Percentiles rank a stretch among this genome's conserved stretches.
Conservation (phyloP, 345 rosid genomes). For the Ceriops zippeliana region DNA sequence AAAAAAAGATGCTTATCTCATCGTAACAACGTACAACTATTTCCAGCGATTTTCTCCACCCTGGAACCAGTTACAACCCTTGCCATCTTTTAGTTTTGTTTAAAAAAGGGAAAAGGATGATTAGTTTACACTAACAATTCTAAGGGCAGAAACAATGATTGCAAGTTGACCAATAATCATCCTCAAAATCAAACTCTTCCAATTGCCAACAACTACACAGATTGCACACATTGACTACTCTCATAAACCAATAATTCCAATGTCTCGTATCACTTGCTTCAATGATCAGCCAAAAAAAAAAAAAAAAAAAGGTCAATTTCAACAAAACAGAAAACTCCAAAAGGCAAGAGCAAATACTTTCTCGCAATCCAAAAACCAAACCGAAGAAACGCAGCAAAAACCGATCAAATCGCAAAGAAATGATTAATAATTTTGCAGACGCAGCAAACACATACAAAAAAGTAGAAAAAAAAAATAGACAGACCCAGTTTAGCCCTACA, state of each 20-base stretch:
- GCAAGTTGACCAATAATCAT: constrained; percentile 28
- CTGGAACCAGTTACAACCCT: neutral
- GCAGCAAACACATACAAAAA: neutral
- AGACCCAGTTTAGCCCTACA: neutral
- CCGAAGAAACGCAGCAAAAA: neutral
- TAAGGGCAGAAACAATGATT: constrained; percentile 24
- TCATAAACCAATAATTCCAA: constrained; percentile 4
- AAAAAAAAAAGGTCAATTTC: neutral
- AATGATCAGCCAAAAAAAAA: constrained; percentile 4
- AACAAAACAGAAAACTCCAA: neutral
- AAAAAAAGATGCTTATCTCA: too few relatives aligned
- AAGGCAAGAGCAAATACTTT: neutral
- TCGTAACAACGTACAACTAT: neutral
- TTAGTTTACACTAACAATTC: constrained; percentile 13
- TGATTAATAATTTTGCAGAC: neutral
- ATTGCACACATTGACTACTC: constrained; percentile 16
- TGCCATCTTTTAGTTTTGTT: neutral
- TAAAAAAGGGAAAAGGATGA: neutral
- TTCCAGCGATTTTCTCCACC: constrained; percentile 17
- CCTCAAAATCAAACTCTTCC: constrained; percentile 18
- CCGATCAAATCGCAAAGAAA: neutral
- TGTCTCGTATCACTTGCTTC: neutral
- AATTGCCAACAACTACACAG: constrained; percentile 23
- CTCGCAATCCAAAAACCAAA: neutral
- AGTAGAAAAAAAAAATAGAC: too few relatives aligned